phyloP scores from a whole-genome alignment of 805 yeast species.

The Vanderwaltozyma polyspora region DNA sequence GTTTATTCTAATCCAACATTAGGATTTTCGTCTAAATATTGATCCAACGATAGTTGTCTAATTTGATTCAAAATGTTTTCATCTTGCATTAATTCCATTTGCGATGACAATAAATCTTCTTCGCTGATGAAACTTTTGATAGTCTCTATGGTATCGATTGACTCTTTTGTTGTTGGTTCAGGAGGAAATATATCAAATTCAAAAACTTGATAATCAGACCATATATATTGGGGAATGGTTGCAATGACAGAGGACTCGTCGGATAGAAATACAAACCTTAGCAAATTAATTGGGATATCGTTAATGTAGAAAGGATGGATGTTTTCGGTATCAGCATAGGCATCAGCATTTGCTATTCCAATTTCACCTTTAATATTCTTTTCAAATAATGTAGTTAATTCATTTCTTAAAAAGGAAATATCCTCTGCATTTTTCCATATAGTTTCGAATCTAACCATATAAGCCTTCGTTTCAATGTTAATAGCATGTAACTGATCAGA shows the following conservation, averaged over 20 bases:
- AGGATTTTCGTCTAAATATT: constrained; percentile 20
- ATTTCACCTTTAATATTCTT: constrained; percentile 6
- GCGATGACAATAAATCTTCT: constrained; percentile 17
- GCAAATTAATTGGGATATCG: constrained; percentile 44
- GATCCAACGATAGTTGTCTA: constrained; percentile 24
- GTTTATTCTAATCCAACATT: constrained; percentile 2
- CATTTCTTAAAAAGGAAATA: constrained; percentile 37
- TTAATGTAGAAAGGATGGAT: constrained; percentile 17
- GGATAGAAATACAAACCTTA: constrained; percentile 58
- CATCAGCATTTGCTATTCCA: background rate
- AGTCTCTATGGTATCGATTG: constrained; percentile 27
- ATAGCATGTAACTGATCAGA: constrained; percentile 10
- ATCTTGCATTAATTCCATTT: constrained; percentile 24
- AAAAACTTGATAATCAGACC: constrained; percentile 49
- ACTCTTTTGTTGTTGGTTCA: constrained; percentile 24
- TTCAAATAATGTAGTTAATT: constrained; percentile 25
- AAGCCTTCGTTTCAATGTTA: constrained; percentile 41
- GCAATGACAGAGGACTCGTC: constrained; percentile 67
- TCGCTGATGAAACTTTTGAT: constrained; percentile 27
- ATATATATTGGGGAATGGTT: constrained; percentile 47
- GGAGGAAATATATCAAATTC: constrained; percentile 75
- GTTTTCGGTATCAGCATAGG: background rate
- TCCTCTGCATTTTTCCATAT: constrained; percentile 43
- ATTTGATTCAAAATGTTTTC: constrained; percentile 23
- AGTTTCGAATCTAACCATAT: constrained; percentile 41